Evolutionary conservation across 2,329 filamentous ascomycete genomes (phyloP).

Genomic region (Rhytidhysteron rufulum): DNA sequence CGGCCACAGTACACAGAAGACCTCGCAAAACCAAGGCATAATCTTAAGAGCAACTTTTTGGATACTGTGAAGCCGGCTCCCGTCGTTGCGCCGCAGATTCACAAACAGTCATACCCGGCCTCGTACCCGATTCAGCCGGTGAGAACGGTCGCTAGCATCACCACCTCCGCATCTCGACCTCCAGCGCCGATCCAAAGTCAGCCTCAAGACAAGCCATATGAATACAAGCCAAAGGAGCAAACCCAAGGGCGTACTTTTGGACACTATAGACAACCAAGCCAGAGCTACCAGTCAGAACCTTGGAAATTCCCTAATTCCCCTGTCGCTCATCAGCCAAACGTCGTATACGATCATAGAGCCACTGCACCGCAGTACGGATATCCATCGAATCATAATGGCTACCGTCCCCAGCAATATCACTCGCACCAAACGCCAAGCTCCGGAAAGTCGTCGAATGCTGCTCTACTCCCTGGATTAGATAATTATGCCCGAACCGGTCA

Average conservation of each 20-base stretch:
- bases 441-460: slow-evolving; percentile 21
- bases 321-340: slow-evolving; percentile 35
- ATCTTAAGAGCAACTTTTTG: slow-evolving; percentile 67
- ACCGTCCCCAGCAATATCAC: slow-evolving; percentile 14
- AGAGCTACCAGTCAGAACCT: slow-evolving; percentile 25
- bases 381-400: slow-evolving; percentile 11
- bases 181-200: slow-evolving; percentile 23
- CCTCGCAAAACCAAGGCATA: slow-evolving; percentile 57
- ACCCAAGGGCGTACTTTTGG: slow-evolving; percentile 4
- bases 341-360: slow-evolving; percentile 29
- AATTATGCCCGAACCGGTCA: slow-evolving; percentile 23
- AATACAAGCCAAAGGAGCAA: slow-evolving; percentile 31
- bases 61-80: slow-evolving; percentile 55
- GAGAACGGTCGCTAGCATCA: slow-evolving; percentile 27
- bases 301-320: slow-evolving; percentile 35
- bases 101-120: slow-evolving; percentile 27
- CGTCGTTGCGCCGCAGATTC: slow-evolving; percentile 23
- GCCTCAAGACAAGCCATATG: slow-evolving; percentile 20
- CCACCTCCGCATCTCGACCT: slow-evolving; percentile 27
- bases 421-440: slow-evolving; percentile 11
- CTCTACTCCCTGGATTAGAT: slow-evolving; percentile 19
- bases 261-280: slow-evolving; percentile 24
- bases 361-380: slow-evolving; percentile 21
- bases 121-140: slow-evolving; percentile 47
- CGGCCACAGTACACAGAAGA: slow-evolving; percentile 89